Evolutionary conservation across 2,329 filamentous ascomycete genomes (phyloP).

Genomic region (Daldinia eschscholtzii): DNA sequence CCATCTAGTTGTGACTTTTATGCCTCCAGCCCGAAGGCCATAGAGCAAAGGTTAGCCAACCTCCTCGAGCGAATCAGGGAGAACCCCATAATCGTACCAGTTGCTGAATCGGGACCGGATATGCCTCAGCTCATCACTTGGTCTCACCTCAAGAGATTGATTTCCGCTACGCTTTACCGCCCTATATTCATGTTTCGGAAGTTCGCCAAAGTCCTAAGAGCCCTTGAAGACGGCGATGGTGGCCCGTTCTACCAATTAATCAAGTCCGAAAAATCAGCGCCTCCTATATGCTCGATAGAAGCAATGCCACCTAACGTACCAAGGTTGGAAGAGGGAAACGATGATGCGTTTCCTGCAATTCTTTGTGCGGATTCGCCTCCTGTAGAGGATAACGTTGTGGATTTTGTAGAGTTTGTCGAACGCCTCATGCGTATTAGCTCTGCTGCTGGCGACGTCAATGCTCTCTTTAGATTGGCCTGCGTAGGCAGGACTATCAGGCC

Average conservation of each 20-base stretch:
- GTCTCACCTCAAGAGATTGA: conserved; percentile 60
- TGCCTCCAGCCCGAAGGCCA: conserved; percentile 53
- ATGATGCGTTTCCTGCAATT: conserved; percentile 60
- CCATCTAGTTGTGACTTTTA: conserved; percentile 62
- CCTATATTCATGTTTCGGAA: conserved; percentile 58
- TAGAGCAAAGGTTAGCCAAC: conserved; percentile 55
- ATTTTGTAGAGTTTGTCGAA: conserved; percentile 54
- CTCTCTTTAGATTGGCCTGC: conserved; percentile 54
- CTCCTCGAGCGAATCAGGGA: conserved; percentile 59
- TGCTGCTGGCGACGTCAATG: conserved; percentile 60
- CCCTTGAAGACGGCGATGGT: conserved; percentile 60
- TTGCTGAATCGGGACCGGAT: conserved; percentile 51
- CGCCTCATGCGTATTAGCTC: conserved; percentile 55
- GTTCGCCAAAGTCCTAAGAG: conserved; percentile 60
- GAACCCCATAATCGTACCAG: conserved; percentile 59
- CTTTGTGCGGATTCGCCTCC: conserved; percentile 60
- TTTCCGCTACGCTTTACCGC: conserved; percentile 59
- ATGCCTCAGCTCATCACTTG: conserved; percentile 65
- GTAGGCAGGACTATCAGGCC: conserved; percentile 51
- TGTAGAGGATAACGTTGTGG: conserved; percentile 50
- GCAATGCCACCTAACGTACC: conserved; percentile 53
- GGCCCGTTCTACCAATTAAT: conserved; percentile 57
- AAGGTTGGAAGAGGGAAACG: conserved; percentile 52
- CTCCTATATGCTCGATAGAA: conserved; percentile 51
- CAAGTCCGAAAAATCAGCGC: conserved; percentile 22